These are phyloP conservation scores for Funneliformis geosporum DNA, from an alignment of 192 early-diverging fungal species.

Conservation along the genomic window DNA sequence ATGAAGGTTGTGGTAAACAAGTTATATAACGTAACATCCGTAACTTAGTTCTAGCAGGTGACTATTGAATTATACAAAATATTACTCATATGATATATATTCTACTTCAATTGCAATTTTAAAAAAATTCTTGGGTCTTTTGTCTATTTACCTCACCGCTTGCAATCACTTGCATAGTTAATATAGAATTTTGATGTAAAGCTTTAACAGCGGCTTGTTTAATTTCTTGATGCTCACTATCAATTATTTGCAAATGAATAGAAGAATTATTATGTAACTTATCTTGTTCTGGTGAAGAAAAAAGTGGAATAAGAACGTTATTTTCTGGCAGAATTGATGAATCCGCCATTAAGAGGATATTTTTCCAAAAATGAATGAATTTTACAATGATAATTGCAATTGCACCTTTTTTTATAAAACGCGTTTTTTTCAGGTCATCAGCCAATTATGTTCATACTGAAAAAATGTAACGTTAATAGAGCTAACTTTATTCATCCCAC, in stretches of 20 bases:
- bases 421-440: too few species aligned
- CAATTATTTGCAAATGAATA: neutral
- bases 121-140: neutral
- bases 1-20: slow-evolving; percentile 1
- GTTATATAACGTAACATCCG: neutral
- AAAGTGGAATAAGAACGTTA: too few species aligned
- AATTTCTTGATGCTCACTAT: neutral
- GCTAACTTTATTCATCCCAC: too few species aligned
- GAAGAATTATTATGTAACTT: neutral
- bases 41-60: neutral
- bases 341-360: too few species aligned
- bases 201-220: neutral
- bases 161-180: slow-evolving; percentile 2
- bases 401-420: too few species aligned
- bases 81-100: neutral
- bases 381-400: too few species aligned
- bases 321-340: too few species aligned
- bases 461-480: too few species aligned
- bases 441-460: too few species aligned
- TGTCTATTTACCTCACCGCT: neutral
- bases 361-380: too few species aligned
- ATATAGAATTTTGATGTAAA: slow-evolving; percentile 13
- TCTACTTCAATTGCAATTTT: neutral
- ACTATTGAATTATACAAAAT: neutral
- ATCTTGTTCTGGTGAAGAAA: too few species aligned